Percentiles rank a stretch among this genome's conserved stretches.
These are phyloP conservation scores for Cutaneotrichosporon arboriforme DNA, from an alignment of 1,284 basidiomycete genomes.

Conservation along the genomic window DNA sequence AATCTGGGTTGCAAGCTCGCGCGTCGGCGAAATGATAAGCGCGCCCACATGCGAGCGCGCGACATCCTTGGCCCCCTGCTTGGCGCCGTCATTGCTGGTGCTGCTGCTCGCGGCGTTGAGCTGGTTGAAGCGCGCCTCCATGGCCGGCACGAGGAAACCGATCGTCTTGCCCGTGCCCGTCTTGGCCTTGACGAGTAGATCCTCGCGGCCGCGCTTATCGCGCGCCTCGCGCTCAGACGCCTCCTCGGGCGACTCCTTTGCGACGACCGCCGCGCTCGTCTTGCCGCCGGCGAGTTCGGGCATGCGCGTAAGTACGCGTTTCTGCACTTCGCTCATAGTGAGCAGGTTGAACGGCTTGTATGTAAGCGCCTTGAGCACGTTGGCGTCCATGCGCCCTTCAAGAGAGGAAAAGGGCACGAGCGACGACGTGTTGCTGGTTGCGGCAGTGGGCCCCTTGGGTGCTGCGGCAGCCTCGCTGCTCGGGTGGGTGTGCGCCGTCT, in stretches of 20 bases:
- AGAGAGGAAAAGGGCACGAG: conserved; percentile 50
- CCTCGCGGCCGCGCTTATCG: conserved; percentile 25
- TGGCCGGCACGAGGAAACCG: conserved; percentile 77
- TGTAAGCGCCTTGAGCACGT: conserved; percentile 62
- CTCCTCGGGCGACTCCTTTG: conserved; percentile 13
- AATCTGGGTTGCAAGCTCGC: conserved; percentile 91
- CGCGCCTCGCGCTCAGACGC: conserved; percentile 11
- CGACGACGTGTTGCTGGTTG: conserved; percentile 4
- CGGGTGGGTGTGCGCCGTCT: not conserved
- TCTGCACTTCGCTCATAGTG: conserved; percentile 80
- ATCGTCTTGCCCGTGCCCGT: conserved; percentile 92
- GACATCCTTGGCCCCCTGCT: conserved; percentile 29
- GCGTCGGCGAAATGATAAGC: conserved; percentile 85
- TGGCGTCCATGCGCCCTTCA: conserved; percentile 48
- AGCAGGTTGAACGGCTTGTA: conserved; percentile 64
- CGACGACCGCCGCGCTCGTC: conserved; percentile 8
- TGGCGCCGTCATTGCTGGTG: not conserved
- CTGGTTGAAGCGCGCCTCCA: conserved; percentile 62
- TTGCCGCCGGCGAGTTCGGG: conserved; percentile 50
- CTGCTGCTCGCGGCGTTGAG: conserved; percentile 18
- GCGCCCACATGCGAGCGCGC: conserved; percentile 59
- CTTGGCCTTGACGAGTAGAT: conserved; percentile 57
- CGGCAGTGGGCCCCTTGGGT: not conserved
- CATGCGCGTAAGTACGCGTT: conserved; percentile 61
- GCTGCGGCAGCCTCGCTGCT: not conserved